Evolutionary conservation across 805 yeast species (phyloP).

Genomic region (Candida sanyiensis): DNA sequence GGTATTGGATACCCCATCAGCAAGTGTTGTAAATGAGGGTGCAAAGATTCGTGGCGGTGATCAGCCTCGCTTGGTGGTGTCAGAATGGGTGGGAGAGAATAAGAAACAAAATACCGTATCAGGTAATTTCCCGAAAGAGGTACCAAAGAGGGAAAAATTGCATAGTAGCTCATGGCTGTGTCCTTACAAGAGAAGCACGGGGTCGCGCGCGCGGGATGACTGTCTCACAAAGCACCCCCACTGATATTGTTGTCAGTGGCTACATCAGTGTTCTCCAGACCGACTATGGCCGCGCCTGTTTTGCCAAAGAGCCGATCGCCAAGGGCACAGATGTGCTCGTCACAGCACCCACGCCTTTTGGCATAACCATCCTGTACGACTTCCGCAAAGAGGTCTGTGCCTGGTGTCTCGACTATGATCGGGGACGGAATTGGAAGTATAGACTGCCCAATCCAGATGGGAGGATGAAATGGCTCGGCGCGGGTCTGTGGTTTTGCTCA

Average conservation of each 20-base stretch:
- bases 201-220: too few species aligned
- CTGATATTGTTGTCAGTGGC: slow-evolving; percentile 25
- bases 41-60: too few species aligned
- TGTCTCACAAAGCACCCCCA: slow-evolving; percentile 10
- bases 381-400: slow-evolving; percentile 61
- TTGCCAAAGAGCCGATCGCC: slow-evolving; percentile 37
- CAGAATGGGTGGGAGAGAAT: too few species aligned
- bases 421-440: slow-evolving; percentile 42
- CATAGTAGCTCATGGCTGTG: too few species aligned
- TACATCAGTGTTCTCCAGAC: slow-evolving; percentile 35
- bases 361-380: slow-evolving; percentile 43
- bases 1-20: too few species aligned
- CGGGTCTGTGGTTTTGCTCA: slow-evolving; percentile 51
- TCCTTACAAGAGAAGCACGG: too few species aligned
- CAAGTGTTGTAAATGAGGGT: too few species aligned
- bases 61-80: too few species aligned
- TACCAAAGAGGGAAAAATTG: too few species aligned
- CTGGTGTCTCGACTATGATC: slow-evolving; percentile 43
- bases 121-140: too few species aligned
- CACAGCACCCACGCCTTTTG: slow-evolving; percentile 39
- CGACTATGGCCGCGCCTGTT: slow-evolving; percentile 57
- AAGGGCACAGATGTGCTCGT: slow-evolving; percentile 35
- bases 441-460: slow-evolving; percentile 25
- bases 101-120: too few species aligned
- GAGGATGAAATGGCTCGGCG: slow-evolving; percentile 27